These are phyloP conservation scores for Harrya chromipes DNA, from an alignment of 768 basidiomycete species.

Conservation along the genomic window DNA sequence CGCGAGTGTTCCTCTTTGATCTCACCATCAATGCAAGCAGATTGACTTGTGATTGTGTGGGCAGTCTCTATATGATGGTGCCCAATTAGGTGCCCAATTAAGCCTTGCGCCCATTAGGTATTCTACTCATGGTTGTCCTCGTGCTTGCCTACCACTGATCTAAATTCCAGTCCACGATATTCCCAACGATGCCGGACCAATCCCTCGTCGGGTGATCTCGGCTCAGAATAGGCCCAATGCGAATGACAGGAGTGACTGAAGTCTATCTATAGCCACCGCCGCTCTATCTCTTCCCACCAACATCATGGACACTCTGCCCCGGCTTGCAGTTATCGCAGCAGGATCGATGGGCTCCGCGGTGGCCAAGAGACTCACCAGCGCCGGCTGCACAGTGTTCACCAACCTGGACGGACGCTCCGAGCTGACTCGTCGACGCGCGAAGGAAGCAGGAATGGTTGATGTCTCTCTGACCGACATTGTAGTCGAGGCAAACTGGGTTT, in stretches of 20 bases:
- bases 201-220: neutral
- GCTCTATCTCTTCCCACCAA: slow-evolving; percentile 5
- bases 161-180: slow-evolving; percentile 16
- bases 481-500: slow-evolving; percentile 40
- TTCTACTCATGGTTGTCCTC: slow-evolving; percentile 11
- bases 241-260: slow-evolving; percentile 5
- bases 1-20: no score
- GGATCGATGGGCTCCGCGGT: slow-evolving; percentile 62
- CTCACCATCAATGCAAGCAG: no score
- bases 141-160: slow-evolving; percentile 12
- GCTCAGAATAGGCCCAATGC: slow-evolving; percentile 2
- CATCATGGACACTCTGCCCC: slow-evolving; percentile 21
- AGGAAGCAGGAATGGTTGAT: slow-evolving; percentile 49
- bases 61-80: no score
- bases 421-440: slow-evolving; percentile 46
- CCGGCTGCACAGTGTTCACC: slow-evolving; percentile 55
- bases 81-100: slow-evolving; percentile 8
- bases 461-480: slow-evolving; percentile 37
- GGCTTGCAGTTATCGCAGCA: slow-evolving; percentile 49
- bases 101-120: slow-evolving; percentile 1
- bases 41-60: no score
- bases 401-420: slow-evolving; percentile 52
- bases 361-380: slow-evolving; percentile 41
- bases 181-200: neutral
- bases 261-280: slow-evolving; percentile 9